These are phyloP conservation scores for Colletotrichum viniferum DNA, from an alignment of 2,329 filamentous ascomycete genomes.

Conservation along the genomic window DNA sequence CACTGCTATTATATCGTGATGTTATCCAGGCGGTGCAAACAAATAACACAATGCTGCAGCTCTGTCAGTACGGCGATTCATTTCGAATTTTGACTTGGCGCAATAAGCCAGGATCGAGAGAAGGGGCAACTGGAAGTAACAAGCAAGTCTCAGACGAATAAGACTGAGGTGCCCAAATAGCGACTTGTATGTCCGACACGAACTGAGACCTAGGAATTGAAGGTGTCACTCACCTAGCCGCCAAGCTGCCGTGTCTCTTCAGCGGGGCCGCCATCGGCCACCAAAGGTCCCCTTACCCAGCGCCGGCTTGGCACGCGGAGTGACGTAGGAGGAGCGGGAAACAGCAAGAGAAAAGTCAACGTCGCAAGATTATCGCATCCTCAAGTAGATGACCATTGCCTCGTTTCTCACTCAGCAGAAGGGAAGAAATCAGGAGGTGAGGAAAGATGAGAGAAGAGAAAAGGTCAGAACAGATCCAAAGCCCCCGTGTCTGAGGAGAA, in stretches of 20 bases:
- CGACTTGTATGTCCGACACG: neutral
- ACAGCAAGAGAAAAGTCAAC: neutral
- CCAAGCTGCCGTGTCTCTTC: slow-evolving; percentile 19
- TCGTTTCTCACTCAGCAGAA: neutral
- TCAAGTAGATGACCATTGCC: neutral
- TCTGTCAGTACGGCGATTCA: neutral
- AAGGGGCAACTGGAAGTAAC: neutral
- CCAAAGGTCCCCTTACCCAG: neutral
- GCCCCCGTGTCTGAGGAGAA: neutral
- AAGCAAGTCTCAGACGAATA: neutral
- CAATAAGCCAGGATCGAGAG: neutral
- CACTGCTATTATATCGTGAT: slow-evolving; percentile 36
- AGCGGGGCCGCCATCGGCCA: slow-evolving; percentile 18
- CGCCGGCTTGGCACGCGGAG: slow-evolving; percentile 8
- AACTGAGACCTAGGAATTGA: neutral
- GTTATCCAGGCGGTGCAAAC: slow-evolving; percentile 27
- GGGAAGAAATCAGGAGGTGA: neutral
- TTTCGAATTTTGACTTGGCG: neutral
- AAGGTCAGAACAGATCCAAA: neutral
- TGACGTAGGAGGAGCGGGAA: neutral
- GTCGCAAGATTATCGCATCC: neutral
- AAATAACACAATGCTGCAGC: neutral
- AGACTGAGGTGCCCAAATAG: neutral
- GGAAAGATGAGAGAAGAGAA: neutral
- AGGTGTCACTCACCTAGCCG: slow-evolving; percentile 16